Evolutionary conservation across 73 alveolate genomes (phyloP).

Genomic region (Blepharisma japonicum): DNA sequence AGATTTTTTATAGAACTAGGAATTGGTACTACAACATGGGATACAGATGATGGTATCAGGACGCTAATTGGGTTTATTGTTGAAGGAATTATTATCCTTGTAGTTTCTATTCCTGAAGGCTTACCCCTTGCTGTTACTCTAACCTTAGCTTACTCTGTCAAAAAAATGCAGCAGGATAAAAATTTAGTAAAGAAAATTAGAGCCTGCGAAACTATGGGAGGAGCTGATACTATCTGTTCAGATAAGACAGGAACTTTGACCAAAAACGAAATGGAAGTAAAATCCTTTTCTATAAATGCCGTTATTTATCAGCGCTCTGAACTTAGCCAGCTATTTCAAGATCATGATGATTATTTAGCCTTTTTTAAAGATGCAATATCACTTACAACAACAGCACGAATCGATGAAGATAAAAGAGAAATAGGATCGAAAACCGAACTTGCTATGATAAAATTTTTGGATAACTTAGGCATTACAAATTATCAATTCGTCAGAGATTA

Average conservation of each 20-base stretch:
- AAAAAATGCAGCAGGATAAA: slow-evolving; percentile 76
- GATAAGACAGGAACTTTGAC: slow-evolving; percentile 95
- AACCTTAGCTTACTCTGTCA: slow-evolving; percentile 75
- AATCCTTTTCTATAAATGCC: slow-evolving; percentile 28
- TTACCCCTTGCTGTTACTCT: slow-evolving; percentile 88
- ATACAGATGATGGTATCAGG: slow-evolving; percentile 36
- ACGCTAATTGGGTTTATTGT: slow-evolving; percentile 68
- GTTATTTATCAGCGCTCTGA: background rate
- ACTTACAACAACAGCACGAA: background rate
- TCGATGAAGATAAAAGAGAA: background rate
- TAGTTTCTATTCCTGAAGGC: slow-evolving; percentile 96
- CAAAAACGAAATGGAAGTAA: slow-evolving; percentile 63
- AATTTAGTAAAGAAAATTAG: slow-evolving; percentile 81
- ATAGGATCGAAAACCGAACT: slow-evolving; percentile 13
- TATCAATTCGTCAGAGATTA: background rate
- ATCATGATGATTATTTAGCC: background rate
- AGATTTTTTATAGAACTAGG: background rate
- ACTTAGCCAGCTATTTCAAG: background rate
- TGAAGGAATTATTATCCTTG: slow-evolving; percentile 68
- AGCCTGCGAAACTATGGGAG: slow-evolving; percentile 96
- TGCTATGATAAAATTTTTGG: background rate
- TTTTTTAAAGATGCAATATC: slow-evolving; percentile 15
- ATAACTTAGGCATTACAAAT: background rate
- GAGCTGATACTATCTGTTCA: slow-evolving; percentile 84
- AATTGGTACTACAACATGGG: slow-evolving; percentile 46